Percentiles rank a stretch among this genome's conserved stretches.
Conservation (phyloP, 1,284 basidiomycete species). For the Leccinum subrobustum region DNA sequence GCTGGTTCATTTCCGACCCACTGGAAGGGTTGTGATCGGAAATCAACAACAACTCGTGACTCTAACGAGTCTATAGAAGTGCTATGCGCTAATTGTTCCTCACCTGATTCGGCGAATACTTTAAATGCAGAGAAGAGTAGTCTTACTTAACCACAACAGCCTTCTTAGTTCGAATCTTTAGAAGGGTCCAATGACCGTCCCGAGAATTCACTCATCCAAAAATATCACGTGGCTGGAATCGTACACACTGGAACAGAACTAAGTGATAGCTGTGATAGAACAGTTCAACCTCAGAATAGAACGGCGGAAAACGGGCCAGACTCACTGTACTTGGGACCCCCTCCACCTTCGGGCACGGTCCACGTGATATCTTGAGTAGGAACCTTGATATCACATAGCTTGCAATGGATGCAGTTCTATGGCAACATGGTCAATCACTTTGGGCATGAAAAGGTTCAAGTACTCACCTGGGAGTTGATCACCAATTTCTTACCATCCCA, state of each 20-base stretch:
- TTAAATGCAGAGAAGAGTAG: not conserved
- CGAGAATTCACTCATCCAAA: not conserved
- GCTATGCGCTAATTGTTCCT: not conserved
- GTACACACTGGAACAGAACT: not conserved
- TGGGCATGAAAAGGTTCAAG: not conserved
- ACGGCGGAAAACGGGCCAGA: not conserved
- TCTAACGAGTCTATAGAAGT: not conserved
- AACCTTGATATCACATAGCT: slow-evolving; percentile 91
- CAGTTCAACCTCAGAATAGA: not conserved
- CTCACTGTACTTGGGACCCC: slow-evolving; percentile 84
- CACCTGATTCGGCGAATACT: not conserved
- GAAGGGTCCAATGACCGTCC: not conserved
- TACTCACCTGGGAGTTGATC: slow-evolving; percentile 88
- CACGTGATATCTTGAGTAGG: slow-evolving; percentile 93
- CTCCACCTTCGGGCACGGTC: slow-evolving; percentile 92
- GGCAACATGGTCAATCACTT: not conserved
- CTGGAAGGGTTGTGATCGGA: not conserved
- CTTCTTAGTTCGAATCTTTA: not conserved
- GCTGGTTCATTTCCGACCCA: not conserved
- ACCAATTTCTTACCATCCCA: slow-evolving; percentile 87
- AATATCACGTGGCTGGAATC: not conserved
- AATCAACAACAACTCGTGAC: not conserved
- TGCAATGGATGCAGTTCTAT: slow-evolving; percentile 90
- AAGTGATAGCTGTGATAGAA: slow-evolving; percentile 17
- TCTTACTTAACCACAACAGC: not conserved